Conservation (phyloP, 106 monocot genomes). For the Acorus calamus region DNA sequence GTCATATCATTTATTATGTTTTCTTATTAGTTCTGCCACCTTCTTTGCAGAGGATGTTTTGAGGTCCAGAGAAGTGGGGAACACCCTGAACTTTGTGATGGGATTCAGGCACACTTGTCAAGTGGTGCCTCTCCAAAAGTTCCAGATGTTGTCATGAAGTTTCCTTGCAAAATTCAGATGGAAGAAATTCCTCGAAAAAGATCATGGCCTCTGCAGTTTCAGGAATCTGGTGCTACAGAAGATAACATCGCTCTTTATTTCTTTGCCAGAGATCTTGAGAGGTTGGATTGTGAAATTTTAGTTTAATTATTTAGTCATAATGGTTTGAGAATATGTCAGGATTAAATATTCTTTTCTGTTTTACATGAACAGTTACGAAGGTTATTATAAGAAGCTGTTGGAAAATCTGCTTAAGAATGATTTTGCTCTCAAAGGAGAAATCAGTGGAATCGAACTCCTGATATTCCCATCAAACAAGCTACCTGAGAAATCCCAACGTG, state of each 20-base stretch:
- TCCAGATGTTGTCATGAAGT: conserved; percentile 38
- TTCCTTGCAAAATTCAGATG: conserved; percentile 47
- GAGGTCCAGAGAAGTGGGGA: conserved; percentile 35
- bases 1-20: not conserved
- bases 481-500: conserved; percentile 61
- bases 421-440: conserved; percentile 57
- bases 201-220: conserved; percentile 58
- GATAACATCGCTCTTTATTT: conserved; percentile 83
- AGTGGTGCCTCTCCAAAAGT: conserved; percentile 58
- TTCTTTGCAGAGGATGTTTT: conserved; percentile 58
- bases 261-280: conserved; percentile 75
- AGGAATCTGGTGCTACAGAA: conserved; percentile 33
- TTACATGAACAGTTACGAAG: conserved; percentile 47
- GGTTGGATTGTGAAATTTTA: conserved; percentile 20
- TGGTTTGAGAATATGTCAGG: not conserved
- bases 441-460: conserved; percentile 61
- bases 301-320: not conserved
- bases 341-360: conserved; percentile 1
- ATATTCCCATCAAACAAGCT: conserved; percentile 73
- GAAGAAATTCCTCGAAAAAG: conserved; percentile 42
- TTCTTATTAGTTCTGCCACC: conserved; percentile 7
- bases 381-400: conserved; percentile 58
- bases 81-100: conserved; percentile 27
- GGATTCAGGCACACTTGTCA: conserved; percentile 85
- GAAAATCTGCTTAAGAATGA: conserved; percentile 57